phyloP scores from a whole-genome alignment of 2,329 filamentous ascomycete species.

The Diaporthe aspalathi region DNA sequence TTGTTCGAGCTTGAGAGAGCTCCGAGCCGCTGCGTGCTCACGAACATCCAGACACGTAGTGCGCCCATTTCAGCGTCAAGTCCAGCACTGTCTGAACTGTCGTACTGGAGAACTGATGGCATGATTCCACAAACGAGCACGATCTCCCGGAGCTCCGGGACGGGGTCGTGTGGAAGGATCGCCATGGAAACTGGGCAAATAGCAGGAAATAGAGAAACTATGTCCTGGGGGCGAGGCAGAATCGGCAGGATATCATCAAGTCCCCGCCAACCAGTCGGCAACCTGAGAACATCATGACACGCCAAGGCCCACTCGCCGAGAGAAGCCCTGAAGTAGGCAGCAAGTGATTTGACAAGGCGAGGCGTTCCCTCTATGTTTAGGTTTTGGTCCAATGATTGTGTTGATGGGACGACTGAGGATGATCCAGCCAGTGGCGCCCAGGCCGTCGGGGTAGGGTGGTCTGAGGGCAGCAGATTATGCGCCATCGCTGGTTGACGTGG shows the following conservation, averaged over 20 bases:
- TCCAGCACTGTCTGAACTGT: no score
- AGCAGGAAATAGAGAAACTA: not conserved
- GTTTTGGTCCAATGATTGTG: not conserved
- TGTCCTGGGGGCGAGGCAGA: conserved; percentile 1
- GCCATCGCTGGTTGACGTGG: not conserved
- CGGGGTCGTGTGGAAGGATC: not conserved
- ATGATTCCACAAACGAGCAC: not conserved
- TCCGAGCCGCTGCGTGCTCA: no score
- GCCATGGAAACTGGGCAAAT: not conserved
- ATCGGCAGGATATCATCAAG: not conserved
- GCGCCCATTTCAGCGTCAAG: no score
- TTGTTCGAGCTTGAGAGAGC: no score
- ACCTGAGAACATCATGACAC: conserved; percentile 13
- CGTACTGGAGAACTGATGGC: not conserved
- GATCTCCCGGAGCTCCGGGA: conserved; percentile 1
- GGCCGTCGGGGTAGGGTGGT: not conserved
- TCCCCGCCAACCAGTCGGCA: not conserved
- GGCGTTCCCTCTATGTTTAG: conserved; percentile 14
- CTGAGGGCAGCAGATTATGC: not conserved
- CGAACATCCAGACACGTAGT: no score
- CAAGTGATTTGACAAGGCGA: not conserved
- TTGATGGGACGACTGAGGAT: conserved; percentile 13
- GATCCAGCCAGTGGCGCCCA: conserved; percentile 7
- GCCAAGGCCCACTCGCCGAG: conserved; percentile 4
- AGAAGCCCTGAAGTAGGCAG: not conserved